Evolutionary conservation across 805 yeast species (phyloP).

Genomic region (Isabelozyma pseudorhagii): DNA sequence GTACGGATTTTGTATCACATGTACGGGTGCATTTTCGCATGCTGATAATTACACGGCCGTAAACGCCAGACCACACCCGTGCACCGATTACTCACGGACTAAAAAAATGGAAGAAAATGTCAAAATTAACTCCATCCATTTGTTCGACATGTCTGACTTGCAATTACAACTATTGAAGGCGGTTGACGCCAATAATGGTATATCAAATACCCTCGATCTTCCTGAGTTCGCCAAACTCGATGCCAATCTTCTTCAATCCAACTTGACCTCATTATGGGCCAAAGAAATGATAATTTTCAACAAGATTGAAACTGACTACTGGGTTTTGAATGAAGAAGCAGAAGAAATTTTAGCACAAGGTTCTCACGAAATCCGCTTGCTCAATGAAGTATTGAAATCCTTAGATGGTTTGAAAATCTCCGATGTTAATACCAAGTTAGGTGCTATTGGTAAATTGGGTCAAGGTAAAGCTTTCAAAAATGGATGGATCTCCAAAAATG

Average conservation of each 20-base stretch:
- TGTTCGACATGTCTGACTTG: constrained; percentile 56
- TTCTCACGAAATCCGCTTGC: constrained; percentile 84
- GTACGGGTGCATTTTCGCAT: too few relatives aligned
- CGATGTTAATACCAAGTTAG: constrained; percentile 71
- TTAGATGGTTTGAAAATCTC: constrained; percentile 79
- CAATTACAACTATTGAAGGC: constrained; percentile 62
- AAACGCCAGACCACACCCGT: too few relatives aligned
- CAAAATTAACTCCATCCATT: background rate
- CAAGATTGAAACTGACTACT: constrained; percentile 70
- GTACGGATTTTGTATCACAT: too few relatives aligned
- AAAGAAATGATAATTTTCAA: constrained; percentile 74
- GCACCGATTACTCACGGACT: too few relatives aligned
- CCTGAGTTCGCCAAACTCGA: constrained; percentile 59
- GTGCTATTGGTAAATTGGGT: constrained; percentile 84
- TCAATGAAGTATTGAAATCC: constrained; percentile 67
- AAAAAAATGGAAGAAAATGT: background rate
- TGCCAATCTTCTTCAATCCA: constrained; percentile 70
- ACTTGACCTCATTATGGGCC: constrained; percentile 81
- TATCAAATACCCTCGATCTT: constrained; percentile 63
- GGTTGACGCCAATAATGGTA: constrained; percentile 54
- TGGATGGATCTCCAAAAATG: constrained; percentile 91
- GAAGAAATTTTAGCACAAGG: constrained; percentile 74
- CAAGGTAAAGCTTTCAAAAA: constrained; percentile 97
- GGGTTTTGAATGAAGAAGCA: constrained; percentile 80
- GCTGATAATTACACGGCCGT: too few relatives aligned